Percentiles rank a stretch among this genome's conserved stretches.
phyloP scores from a whole-genome alignment of 495 filamentous ascomycete species.

The Usnea hakonensis region DNA sequence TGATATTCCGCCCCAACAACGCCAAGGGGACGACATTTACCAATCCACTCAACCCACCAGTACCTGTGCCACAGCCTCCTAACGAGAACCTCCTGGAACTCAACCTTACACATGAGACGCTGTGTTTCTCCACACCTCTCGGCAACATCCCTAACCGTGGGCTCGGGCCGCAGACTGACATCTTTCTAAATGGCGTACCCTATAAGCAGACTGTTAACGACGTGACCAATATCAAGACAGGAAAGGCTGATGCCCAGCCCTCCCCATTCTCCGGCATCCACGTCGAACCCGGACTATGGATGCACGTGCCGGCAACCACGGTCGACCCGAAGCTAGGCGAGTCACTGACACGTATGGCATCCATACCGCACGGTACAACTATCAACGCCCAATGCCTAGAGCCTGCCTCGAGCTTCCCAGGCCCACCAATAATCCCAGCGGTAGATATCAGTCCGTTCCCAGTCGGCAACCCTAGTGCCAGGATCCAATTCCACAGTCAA shows the following conservation, averaged over 20 bases:
- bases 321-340: slow-evolving; percentile 14
- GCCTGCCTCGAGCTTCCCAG: slow-evolving; percentile 13
- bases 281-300: slow-evolving; percentile 25
- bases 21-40: background rate
- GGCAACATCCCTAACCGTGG: slow-evolving; percentile 23
- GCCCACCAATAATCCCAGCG: slow-evolving; percentile 17
- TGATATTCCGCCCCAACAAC: background rate
- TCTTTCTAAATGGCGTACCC: slow-evolving; percentile 19
- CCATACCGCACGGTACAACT: slow-evolving; percentile 31
- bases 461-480: slow-evolving; percentile 13
- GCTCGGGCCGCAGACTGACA: slow-evolving; percentile 18
- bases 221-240: slow-evolving; percentile 17
- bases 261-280: slow-evolving; percentile 20
- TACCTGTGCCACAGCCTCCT: background rate
- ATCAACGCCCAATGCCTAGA: slow-evolving; percentile 29
- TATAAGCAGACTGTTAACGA: slow-evolving; percentile 22
- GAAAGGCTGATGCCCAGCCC: slow-evolving; percentile 18
- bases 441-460: slow-evolving; percentile 26
- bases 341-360: slow-evolving; percentile 26
- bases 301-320: slow-evolving; percentile 21
- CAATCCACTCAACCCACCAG: background rate
- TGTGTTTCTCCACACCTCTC: slow-evolving; percentile 16
- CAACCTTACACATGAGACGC: slow-evolving; percentile 21
- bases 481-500: slow-evolving; percentile 15
- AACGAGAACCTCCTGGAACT: slow-evolving; percentile 22